Percentiles rank a stretch among this genome's conserved stretches.
Evolutionary conservation across 116 monocot genomes (phyloP).

Genomic region (Iris pallida): DNA sequence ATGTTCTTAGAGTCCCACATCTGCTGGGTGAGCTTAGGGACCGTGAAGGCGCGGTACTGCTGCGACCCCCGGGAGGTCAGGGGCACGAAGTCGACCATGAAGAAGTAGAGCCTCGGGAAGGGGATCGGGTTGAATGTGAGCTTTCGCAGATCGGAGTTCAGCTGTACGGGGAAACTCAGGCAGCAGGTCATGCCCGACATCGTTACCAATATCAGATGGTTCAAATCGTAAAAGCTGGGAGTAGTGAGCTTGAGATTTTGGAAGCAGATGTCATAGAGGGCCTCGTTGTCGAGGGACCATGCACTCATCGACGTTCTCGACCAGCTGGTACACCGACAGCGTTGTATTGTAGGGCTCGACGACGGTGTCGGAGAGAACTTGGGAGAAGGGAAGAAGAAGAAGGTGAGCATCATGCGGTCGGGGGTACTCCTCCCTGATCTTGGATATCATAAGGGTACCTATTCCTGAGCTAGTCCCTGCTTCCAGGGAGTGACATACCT

Average conservation of each 20-base stretch:
- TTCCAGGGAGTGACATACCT: slow-evolving; percentile 62
- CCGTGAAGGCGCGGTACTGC: slow-evolving; percentile 11
- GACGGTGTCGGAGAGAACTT: slow-evolving; percentile 64
- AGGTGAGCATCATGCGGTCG: slow-evolving; percentile 63
- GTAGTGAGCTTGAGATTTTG: slow-evolving; percentile 57
- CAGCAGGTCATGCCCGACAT: slow-evolving; percentile 11
- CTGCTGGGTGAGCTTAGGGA: slow-evolving; percentile 5
- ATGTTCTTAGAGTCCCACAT: slow-evolving; percentile 13
- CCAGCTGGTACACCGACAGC: slow-evolving; percentile 58
- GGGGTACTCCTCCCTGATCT: slow-evolving; percentile 68
- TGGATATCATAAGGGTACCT: slow-evolving; percentile 62
- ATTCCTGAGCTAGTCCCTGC: slow-evolving; percentile 65
- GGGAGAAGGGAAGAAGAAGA: slow-evolving; percentile 61
- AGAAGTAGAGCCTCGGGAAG: slow-evolving; percentile 9
- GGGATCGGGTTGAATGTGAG: slow-evolving; percentile 9
- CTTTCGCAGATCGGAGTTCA: slow-evolving; percentile 11
- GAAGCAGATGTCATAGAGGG: slow-evolving; percentile 66
- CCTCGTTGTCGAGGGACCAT: slow-evolving; percentile 69
- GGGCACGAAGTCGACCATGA: slow-evolving; percentile 7
- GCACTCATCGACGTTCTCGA: slow-evolving; percentile 66
- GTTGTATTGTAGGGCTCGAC: slow-evolving; percentile 71
- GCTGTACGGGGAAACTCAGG: slow-evolving; percentile 6
- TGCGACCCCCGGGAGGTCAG: slow-evolving; percentile 12
- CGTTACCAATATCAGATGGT: slow-evolving; percentile 11
- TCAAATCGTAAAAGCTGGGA: slow-evolving; percentile 30